These are phyloP conservation scores for Lathyrus tuberosus DNA, from an alignment of 306 rosid species.

Conservation along the genomic window DNA sequence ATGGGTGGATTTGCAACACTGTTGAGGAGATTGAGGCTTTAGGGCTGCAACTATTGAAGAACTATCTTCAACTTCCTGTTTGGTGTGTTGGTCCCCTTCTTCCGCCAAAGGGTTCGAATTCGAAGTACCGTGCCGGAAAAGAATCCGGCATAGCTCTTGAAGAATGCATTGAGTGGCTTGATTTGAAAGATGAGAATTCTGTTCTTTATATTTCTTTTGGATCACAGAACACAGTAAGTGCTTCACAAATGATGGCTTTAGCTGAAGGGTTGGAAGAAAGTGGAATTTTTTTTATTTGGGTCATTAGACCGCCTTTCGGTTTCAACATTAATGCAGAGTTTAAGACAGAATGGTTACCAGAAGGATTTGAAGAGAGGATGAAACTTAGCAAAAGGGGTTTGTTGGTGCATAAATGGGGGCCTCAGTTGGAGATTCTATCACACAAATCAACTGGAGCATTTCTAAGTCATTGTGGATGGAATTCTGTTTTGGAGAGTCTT, in stretches of 20 bases:
- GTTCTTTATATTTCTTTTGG: slow-evolving; percentile 83
- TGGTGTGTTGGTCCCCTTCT: slow-evolving; percentile 67
- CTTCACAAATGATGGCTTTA: slow-evolving; percentile 67
- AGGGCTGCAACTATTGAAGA: slow-evolving; percentile 59
- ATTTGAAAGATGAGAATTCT: slow-evolving; percentile 43
- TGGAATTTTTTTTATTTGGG: slow-evolving; percentile 65
- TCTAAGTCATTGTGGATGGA: slow-evolving; percentile 92
- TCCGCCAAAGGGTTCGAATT: slow-evolving; percentile 37
- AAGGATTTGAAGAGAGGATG: slow-evolving; percentile 64
- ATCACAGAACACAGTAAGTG: slow-evolving; percentile 73
- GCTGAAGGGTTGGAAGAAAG: slow-evolving; percentile 72
- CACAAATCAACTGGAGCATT: slow-evolving; percentile 64
- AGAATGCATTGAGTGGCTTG: slow-evolving; percentile 59
- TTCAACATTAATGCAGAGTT: slow-evolving; percentile 56
- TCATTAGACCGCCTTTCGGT: slow-evolving; percentile 73
- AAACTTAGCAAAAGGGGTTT: slow-evolving; percentile 46
- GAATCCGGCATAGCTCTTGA: slow-evolving; percentile 52
- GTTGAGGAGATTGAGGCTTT: slow-evolving; percentile 64
- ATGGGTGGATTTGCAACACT: slow-evolving; percentile 71
- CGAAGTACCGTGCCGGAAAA: slow-evolving; percentile 51
- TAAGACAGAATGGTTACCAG: slow-evolving; percentile 63
- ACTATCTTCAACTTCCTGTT: slow-evolving; percentile 47
- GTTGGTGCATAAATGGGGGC: slow-evolving; percentile 72
- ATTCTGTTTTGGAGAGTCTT: slow-evolving; percentile 76
- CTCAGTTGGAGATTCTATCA: slow-evolving; percentile 71